Evolutionary conservation across 306 rosid species (phyloP).

Genomic region (Cercis canadensis): DNA sequence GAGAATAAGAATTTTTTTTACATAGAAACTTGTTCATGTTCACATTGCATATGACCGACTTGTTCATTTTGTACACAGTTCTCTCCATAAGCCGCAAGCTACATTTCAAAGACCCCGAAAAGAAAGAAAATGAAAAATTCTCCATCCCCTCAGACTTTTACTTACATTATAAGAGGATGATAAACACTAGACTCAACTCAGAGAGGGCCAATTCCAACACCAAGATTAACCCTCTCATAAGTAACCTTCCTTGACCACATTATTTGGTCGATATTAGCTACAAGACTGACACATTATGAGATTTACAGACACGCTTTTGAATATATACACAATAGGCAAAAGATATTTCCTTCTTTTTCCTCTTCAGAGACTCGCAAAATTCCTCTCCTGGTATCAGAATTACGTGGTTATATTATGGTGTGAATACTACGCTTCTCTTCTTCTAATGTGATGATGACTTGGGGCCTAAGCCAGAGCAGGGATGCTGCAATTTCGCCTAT

Average conservation of each 20-base stretch:
- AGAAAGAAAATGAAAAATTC: constrained; percentile 32
- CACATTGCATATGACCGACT: constrained; percentile 19
- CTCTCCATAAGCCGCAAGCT: constrained; percentile 46
- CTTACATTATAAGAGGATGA: constrained; percentile 52
- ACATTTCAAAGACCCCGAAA: constrained; percentile 38
- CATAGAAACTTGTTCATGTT: neutral
- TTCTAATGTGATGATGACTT: neutral
- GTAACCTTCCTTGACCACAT: constrained; percentile 30
- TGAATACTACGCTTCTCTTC: neutral
- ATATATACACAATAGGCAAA: constrained; percentile 58
- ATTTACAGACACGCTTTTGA: constrained; percentile 55
- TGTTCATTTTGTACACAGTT: constrained; percentile 60
- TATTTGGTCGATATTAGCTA: constrained; percentile 44
- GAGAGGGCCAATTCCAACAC: constrained; percentile 32
- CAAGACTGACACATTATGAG: constrained; percentile 29
- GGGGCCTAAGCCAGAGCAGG: constrained; percentile 77
- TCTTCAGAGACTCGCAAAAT: constrained; percentile 52
- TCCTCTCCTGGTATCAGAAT: constrained; percentile 44
- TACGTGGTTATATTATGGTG: constrained; percentile 25
- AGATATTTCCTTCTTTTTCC: constrained; percentile 29
- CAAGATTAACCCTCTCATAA: constrained; percentile 39
- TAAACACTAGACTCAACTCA: constrained; percentile 3
- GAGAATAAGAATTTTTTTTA: neutral
- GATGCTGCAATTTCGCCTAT: constrained; percentile 82
- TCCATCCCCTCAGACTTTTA: constrained; percentile 42